phyloP scores from a whole-genome alignment of 2,329 filamentous ascomycete genomes.

The Epichloe uncinata region DNA sequence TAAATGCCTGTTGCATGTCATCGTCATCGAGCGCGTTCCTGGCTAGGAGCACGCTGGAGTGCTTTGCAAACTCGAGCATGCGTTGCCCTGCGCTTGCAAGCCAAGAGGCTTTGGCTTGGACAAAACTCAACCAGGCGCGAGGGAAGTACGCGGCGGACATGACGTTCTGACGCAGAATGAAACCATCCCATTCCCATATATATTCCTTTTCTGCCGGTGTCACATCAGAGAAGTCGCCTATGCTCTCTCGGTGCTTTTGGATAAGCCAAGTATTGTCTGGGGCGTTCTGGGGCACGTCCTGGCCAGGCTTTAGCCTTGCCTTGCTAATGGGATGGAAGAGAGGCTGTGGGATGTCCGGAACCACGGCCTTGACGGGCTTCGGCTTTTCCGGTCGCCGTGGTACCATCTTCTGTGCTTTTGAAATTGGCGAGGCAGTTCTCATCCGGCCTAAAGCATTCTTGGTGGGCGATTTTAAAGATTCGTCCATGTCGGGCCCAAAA shows the following conservation, averaged over 20 bases:
- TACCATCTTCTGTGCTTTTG: slow-evolving; percentile 7
- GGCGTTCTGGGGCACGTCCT: slow-evolving; percentile 29
- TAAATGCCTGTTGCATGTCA: slow-evolving; percentile 28
- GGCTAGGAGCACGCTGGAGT: slow-evolving; percentile 36
- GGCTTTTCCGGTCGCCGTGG: slow-evolving; percentile 6
- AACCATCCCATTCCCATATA: slow-evolving; percentile 44
- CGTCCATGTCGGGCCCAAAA: slow-evolving; percentile 21
- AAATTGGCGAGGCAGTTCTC: slow-evolving; percentile 12
- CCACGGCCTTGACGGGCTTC: slow-evolving; percentile 21
- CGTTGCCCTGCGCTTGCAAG: slow-evolving; percentile 33
- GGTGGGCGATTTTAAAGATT: slow-evolving; percentile 13
- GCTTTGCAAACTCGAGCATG: slow-evolving; percentile 41
- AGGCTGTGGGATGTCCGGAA: slow-evolving; percentile 37
- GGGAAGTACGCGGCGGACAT: slow-evolving; percentile 39
- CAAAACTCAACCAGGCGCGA: slow-evolving; percentile 38
- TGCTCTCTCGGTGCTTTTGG: slow-evolving; percentile 44
- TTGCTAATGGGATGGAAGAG: slow-evolving; percentile 47
- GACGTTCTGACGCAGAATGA: slow-evolving; percentile 36
- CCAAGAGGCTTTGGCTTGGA: slow-evolving; percentile 37
- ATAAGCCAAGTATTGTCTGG: slow-evolving; percentile 41
- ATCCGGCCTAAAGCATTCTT: slow-evolving; percentile 12
- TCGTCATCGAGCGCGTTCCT: slow-evolving; percentile 32
- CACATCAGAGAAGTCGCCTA: slow-evolving; percentile 44
- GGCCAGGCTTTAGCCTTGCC: slow-evolving; percentile 33
- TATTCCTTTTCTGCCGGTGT: slow-evolving; percentile 42